A percentile compares a stretch with the other conserved stretches of the same genome.
Evolutionary conservation across 2,329 filamentous ascomycete genomes (phyloP).

Genomic region (Aspergillus pseudoviridinutans): DNA sequence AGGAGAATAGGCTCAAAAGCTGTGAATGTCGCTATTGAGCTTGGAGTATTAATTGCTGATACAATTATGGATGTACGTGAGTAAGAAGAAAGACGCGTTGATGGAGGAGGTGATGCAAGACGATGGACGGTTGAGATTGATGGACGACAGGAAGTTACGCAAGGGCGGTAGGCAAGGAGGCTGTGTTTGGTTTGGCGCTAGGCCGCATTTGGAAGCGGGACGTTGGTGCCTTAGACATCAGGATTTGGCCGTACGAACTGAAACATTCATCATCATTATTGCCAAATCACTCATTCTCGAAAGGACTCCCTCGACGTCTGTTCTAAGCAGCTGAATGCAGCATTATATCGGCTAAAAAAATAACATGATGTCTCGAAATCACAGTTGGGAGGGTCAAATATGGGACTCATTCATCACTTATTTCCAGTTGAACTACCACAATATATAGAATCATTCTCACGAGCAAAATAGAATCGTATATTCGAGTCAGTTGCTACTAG

Average conservation of each 20-base stretch:
- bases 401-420: background rate
- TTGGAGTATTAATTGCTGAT: background rate
- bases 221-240: constrained; percentile 6
- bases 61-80: background rate
- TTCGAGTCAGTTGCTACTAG: constrained; percentile 8
- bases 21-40: background rate
- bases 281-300: background rate
- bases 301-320: background rate
- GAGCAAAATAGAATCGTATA: background rate
- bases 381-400: background rate
- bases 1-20: background rate
- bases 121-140: constrained; percentile 10
- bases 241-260: constrained; percentile 10
- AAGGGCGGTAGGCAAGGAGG: constrained; percentile 10
- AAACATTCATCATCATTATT: constrained; percentile 1
- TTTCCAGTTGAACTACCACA: background rate
- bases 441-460: background rate
- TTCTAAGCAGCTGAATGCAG: background rate
- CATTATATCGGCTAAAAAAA: background rate
- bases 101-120: constrained; percentile 14
- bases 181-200: constrained; percentile 15
- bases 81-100: constrained; percentile 2
- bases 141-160: constrained; percentile 7
- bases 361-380: no score
- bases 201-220: constrained; percentile 14